Base-by-base conservation (phyloP, 2,329 filamentous ascomycete genomes). In the Pseudocercospora vitis region DNA sequence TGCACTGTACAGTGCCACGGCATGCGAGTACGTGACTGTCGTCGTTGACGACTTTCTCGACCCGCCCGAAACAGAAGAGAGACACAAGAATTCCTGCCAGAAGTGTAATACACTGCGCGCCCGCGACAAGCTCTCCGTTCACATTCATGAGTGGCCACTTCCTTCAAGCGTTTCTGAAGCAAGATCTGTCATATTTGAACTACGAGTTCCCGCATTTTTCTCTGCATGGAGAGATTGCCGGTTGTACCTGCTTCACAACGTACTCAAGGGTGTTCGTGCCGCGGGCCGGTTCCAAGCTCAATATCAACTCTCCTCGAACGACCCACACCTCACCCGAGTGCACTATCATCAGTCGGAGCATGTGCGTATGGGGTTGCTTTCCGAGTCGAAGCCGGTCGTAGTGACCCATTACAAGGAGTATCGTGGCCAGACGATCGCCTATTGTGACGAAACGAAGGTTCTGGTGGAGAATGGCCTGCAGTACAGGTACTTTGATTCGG, bases 151-250 rank as follows among this genome's bases (percentile, higher is more conserved):
- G 59, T 69, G 77, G 48, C 77, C 74, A 1, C 68, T 84, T 0
- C 81, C 81, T 2, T 32, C 47, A 0, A 52, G 70, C 2, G 42
- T 62, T 0, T 54, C 65, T 2, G 60, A 71, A 7, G 69, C 69
- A n/a, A 75, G 76, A 26, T 71, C 70, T 0, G 66, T 80, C 0
- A 57, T 84, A 0, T 82, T 84, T 47, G 82, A 85, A 56, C 65
- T 84, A 1, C 55, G 49, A 0, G 70, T 72, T 18, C 81, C 82
- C 0, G 26, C 59, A 2, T 68, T 68, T 3, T 75, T 82, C 18
- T 67, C 68, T 2, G 65, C 68, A 0, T 86, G 83, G 63, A 73
- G 82, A 9, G 74, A 81, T 50, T 68, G 72, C 3, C 31, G 45
- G 11, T 18, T 29, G 12, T 61, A 61, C 11, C 59, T 65, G 0